Conservation (phyloP, 169 alveolate species). For the Plasmodium ovale region DNA sequence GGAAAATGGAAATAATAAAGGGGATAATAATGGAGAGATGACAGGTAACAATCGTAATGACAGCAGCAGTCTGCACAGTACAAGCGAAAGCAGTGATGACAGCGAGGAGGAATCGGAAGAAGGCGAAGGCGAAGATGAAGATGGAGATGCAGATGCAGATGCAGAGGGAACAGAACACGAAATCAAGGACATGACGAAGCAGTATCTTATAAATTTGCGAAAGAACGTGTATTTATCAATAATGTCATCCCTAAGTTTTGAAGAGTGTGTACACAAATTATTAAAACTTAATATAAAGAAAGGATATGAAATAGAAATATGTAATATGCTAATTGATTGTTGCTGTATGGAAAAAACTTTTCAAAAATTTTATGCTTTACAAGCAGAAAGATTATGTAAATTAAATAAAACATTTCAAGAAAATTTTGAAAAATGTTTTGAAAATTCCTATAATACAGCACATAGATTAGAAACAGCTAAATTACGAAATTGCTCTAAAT, state of each 20-base stretch:
- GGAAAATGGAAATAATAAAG: constrained; percentile 76
- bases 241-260: constrained; percentile 97
- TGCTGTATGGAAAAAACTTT: constrained; percentile 99
- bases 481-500: constrained; percentile 96
- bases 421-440: constrained; percentile 92
- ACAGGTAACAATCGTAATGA: constrained; percentile 87
- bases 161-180: constrained; percentile 87
- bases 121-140: constrained; percentile 87
- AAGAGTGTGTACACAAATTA: constrained; percentile 98
- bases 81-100: constrained; percentile 84
- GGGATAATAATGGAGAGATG: constrained; percentile 51
- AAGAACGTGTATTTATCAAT: constrained; percentile 97
- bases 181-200: constrained; percentile 93
- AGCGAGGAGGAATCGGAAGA: constrained; percentile 84
- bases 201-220: constrained; percentile 94
- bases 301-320: constrained; percentile 95
- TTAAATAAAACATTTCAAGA: constrained; percentile 93
- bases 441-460: constrained; percentile 85
- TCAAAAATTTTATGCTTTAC: constrained; percentile 95
- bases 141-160: constrained; percentile 78
- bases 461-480: constrained; percentile 98
- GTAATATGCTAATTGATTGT: constrained; percentile 98
- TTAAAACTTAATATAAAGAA: constrained; percentile 94
- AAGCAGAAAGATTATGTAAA: constrained; percentile 96
- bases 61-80: constrained; percentile 84